Evolutionary conservation across 441 rosid species (phyloP), one percentile per base, ranked within the genome.

Genomic region (Populus trichocarpa): DNA sequence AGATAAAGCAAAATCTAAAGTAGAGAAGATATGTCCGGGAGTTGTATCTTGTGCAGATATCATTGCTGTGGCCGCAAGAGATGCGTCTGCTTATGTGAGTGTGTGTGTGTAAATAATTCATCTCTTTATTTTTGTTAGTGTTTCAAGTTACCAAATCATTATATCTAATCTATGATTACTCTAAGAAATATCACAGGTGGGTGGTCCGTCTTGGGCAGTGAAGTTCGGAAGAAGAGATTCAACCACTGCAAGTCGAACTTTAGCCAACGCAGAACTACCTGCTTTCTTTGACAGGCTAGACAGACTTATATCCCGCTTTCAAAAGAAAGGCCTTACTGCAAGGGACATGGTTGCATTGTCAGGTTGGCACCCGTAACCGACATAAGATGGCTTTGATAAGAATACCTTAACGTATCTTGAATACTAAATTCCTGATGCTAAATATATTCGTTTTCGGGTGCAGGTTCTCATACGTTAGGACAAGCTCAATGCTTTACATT

Each of bases 21-120:
- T 88, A 0, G 92, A 90, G 77, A 81, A 74, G n/a, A 64, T 84
- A 0, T 89, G 92, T 71, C 91, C 92, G 0, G 90, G 90, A 0
- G 84, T 89, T 3, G 89, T 90, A 12, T 90, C 94, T 18, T 91
- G 96, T 3, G 92, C 94, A 12, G 92, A 91, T 79, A 81, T 90
- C 8, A 50, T 91, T 0, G 86, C 92, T 0, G 87, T 90, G 4
- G 91, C 92, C 2, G 90, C 91, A 2, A 83, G 91, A 70, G 93
- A 91, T 65, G 90, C 96, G 26, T 89, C 90, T 16, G 88, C 82
- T 61, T 85, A 79, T 35, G 90, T 89, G 28, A 81, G 90, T 82
- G 18, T 33, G 7, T 33, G 4, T 38, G 8, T 72, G 5, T 18
- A n/a, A 9, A 5, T 22, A 61, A 46, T 14, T 8, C 13, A 61